Base-by-base conservation (phyloP, 257 asterid species). In the Jacaranda mimosifolia region DNA sequence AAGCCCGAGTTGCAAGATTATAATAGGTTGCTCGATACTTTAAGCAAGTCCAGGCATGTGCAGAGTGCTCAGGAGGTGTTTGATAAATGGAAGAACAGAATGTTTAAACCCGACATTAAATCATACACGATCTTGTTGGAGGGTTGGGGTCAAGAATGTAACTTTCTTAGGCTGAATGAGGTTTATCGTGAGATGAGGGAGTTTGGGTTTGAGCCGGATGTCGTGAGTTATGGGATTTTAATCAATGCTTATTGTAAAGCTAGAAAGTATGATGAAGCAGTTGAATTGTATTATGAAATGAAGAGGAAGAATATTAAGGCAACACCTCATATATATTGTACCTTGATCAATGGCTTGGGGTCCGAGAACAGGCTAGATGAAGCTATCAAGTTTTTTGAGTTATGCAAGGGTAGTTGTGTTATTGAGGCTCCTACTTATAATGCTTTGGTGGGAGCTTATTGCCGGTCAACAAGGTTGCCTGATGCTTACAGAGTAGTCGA, bases 311-410 rank as follows among this genome's bases (percentile, higher is more conserved):
- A 83, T 51, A 77, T 91, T 8, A 81, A 84, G 77, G 86, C 87
- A 49, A 87, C 97, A 0, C 95, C 98, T 83, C 99, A 92, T 74
- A 85, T 92, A 9, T 94, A 91, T 63, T 94, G 98, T 43, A 87
- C 93, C 52, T 85, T 94, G 91, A 94, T 94, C 89, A 91, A 84
- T 59, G 88, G 90, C 68, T 85, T 94, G 76, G 99, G 99, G 2
- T 85, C 94, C 15, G 96, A 76, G 77, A 94, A 79, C 79, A 85
- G 89, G 78, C 69, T 94, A 70, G 46, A 40, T 3, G 94, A 91
- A 69, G 94, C 97, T 18, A 58, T 92, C 9, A 52, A 86, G 84
- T 94, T 92, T 67, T 92, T 87, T 64, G 82, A 88, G 80, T 45
- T 90, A 56, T 90, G 82, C 67, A 87, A 85, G 86, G 69, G 68